Conservation (phyloP, 371 early-diverging fungal species). For the Smittium mucronatum region DNA sequence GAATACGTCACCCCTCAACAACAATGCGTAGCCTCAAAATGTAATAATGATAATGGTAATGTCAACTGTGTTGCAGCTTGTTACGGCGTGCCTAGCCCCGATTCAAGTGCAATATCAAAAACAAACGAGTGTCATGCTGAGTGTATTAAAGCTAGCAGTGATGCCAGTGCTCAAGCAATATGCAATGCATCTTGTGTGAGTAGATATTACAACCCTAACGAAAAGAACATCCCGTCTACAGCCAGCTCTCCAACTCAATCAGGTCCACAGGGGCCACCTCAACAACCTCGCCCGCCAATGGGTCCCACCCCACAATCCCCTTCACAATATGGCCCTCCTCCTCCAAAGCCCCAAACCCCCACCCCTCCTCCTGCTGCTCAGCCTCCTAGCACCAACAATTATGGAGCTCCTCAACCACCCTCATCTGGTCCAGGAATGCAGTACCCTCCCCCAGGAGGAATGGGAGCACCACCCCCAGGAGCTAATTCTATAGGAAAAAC, state of each 20-base stretch:
- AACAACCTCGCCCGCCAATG: neutral
- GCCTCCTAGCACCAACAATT: neutral
- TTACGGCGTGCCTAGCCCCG: conserved; percentile 29
- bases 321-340: neutral
- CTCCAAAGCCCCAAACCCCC: neutral
- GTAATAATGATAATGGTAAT: conserved; percentile 16
- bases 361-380: neutral
- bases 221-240: neutral
- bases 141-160: conserved; percentile 19
- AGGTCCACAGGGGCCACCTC: neutral
- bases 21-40: conserved; percentile 24
- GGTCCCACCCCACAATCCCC: neutral
- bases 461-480: too few relatives aligned
- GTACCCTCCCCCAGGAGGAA: too few relatives aligned
- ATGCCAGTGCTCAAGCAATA: conserved; percentile 15
- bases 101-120: conserved; percentile 21
- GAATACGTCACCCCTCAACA: conserved; percentile 1
- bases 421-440: too few relatives aligned
- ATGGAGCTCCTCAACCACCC: neutral
- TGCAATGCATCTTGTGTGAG: conserved; percentile 26
- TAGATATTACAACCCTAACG: conserved; percentile 27
- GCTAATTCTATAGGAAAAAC: too few relatives aligned
- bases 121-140: conserved; percentile 27
- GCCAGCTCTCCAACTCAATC: neutral
- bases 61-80: conserved; percentile 32